Evolutionary conservation across 148 eudicot genomes (phyloP).

Genomic region (Silene uniflora): DNA sequence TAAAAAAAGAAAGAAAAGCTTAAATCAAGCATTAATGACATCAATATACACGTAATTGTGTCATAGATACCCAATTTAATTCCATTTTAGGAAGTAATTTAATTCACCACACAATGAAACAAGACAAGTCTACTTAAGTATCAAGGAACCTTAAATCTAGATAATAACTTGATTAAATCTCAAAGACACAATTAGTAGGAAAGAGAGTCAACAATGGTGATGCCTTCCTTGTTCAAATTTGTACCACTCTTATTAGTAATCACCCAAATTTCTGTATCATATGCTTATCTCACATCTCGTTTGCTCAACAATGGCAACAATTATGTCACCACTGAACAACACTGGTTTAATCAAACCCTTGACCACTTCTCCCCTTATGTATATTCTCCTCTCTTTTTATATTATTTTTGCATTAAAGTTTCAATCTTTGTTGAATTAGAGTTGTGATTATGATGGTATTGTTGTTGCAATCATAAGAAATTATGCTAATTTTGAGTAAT

Average conservation of each 20-base stretch:
- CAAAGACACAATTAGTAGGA: not conserved
- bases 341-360: slow-evolving; percentile 82
- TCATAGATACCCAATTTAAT: no score
- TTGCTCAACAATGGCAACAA: slow-evolving; percentile 24
- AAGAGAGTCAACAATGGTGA: not conserved
- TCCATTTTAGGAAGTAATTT: no score
- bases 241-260: slow-evolving; percentile 6
- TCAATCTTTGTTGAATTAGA: not conserved
- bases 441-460: slow-evolving; percentile 3
- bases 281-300: slow-evolving; percentile 33
- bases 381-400: slow-evolving; percentile 19
- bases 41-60: no score
- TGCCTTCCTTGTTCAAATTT: not conserved
- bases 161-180: not conserved
- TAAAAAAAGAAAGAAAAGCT: no score
- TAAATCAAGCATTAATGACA: no score
- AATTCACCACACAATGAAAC: no score
- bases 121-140: not conserved
- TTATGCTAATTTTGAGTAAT: not conserved
- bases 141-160: not conserved
- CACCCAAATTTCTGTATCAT: slow-evolving; percentile 18
- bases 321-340: slow-evolving; percentile 52
- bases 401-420: not conserved
- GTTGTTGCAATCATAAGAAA: not conserved
- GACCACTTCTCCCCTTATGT: slow-evolving; percentile 89